Evolutionary conservation across 768 basidiomycete species (phyloP).

Genomic region (Gyrodon lividus): DNA sequence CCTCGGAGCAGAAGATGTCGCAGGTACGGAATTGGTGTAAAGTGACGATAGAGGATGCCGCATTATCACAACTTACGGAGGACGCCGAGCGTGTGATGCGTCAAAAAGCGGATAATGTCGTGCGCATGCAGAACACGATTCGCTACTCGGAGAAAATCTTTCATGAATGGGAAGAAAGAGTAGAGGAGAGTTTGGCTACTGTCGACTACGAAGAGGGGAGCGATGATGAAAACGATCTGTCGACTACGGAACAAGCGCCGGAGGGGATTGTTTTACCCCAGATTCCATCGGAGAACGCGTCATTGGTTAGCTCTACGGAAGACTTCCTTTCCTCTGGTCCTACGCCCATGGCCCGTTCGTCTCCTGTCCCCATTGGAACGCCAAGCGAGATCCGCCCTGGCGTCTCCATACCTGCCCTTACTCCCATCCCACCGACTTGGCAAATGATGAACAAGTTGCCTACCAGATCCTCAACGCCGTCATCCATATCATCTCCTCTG

Average conservation of each 20-base stretch:
- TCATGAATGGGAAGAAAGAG: conserved; percentile 93
- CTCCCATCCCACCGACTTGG: conserved; percentile 47
- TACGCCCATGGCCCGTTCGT: conserved; percentile 63
- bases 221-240: conserved; percentile 43
- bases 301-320: conserved; percentile 20
- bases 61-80: conserved; percentile 76
- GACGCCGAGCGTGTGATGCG: conserved; percentile 89
- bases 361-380: conserved; percentile 31
- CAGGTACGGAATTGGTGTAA: conserved; percentile 84
- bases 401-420: conserved; percentile 36
- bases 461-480: conserved; percentile 84
- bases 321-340: conserved; percentile 51
- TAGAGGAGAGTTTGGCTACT: conserved; percentile 63
- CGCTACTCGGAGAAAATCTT: conserved; percentile 96
- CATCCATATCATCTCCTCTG: conserved; percentile 84
- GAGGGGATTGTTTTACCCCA: conserved; percentile 17
- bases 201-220: conserved; percentile 56
- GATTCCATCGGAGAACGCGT: conserved; percentile 14
- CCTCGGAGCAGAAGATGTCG: conserved; percentile 84
- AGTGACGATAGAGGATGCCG: conserved; percentile 82
- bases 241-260: conserved; percentile 28
- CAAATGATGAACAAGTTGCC: conserved; percentile 47
- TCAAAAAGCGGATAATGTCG: conserved; percentile 92
- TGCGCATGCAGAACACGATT: conserved; percentile 96
- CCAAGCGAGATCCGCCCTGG: conserved; percentile 24